Conservation (phyloP, 805 yeast genomes). For the Zygotorulaspora chibaensis region DNA sequence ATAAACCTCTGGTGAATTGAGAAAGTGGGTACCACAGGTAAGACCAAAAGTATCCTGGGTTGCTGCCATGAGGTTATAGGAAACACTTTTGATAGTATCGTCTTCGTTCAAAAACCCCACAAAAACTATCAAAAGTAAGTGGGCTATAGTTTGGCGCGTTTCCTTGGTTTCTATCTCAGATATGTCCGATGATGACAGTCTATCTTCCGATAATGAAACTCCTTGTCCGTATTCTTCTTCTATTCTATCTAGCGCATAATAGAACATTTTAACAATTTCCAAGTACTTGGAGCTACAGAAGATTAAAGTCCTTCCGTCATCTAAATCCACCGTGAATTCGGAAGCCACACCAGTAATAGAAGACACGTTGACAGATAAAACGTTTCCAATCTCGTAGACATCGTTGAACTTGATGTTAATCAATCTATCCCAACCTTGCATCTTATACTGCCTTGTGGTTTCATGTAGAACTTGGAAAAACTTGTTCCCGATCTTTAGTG, state of each 20-base stretch:
- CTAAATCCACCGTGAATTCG: conserved; percentile 46
- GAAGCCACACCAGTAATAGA: conserved; percentile 44
- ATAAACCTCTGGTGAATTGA: conserved; percentile 53
- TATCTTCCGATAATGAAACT: conserved; percentile 1
- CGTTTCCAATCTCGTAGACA: conserved; percentile 40
- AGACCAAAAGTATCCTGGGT: conserved; percentile 56
- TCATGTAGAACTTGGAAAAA: conserved; percentile 54
- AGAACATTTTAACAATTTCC: conserved; percentile 67
- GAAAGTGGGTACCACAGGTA: conserved; percentile 53
- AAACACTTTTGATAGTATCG: conserved; percentile 55
- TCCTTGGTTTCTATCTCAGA: conserved; percentile 33
- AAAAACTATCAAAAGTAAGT: conserved; percentile 58
- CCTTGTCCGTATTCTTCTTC: conserved; percentile 33
- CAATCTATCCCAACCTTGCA: conserved; percentile 33
- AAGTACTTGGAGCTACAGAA: conserved; percentile 47
- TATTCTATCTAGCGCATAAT: conserved; percentile 58
- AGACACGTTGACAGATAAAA: conserved; percentile 41
- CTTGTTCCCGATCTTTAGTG: conserved; percentile 64
- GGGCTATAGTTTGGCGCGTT: conserved; percentile 44
- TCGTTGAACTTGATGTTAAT: conserved; percentile 40
- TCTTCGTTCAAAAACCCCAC: conserved; percentile 62
- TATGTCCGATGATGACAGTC: conserved; percentile 12
- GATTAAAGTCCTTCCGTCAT: conserved; percentile 37
- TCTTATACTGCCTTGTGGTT: conserved; percentile 40
- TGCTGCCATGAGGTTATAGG: conserved; percentile 59